Percentiles rank a stretch among this genome's conserved stretches.
phyloP scores from a whole-genome alignment of 176 grass and related monocot genomes.

The Alloteropsis semialata region DNA sequence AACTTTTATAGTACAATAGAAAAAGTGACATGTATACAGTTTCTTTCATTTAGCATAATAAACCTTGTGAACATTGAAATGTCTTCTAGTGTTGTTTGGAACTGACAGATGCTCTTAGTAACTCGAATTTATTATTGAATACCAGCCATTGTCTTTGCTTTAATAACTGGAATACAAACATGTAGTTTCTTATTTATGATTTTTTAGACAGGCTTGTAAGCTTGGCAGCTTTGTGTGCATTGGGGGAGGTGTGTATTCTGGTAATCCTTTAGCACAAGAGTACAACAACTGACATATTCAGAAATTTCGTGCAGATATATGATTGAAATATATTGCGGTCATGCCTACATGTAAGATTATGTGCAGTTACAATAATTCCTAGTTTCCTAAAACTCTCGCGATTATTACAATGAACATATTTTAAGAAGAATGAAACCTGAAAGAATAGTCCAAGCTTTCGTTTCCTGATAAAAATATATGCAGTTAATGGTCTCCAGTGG shows the following conservation, averaged over 20 bases:
- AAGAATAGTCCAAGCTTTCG: slow-evolving; percentile 96
- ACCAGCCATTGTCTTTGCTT: not conserved
- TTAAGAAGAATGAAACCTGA: slow-evolving; percentile 56
- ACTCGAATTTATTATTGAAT: too few species aligned
- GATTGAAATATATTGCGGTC: too few species aligned
- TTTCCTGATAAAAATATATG: slow-evolving; percentile 60
- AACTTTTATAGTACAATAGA: too few species aligned
- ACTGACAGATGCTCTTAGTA: too few species aligned
- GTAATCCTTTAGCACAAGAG: too few species aligned
- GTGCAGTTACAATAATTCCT: not conserved
- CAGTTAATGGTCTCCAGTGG: slow-evolving; percentile 54
- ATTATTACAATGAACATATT: not conserved
- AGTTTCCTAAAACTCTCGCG: not conserved
- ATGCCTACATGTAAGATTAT: slow-evolving; percentile 53
- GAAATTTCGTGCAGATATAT: too few species aligned
- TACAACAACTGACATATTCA: too few species aligned
- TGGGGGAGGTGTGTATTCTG: slow-evolving; percentile 66
- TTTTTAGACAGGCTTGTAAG: not conserved
- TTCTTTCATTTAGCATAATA: too few species aligned
- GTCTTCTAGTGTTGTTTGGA: too few species aligned
- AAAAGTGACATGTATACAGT: too few species aligned
- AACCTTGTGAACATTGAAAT: too few species aligned
- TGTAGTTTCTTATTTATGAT: not conserved
- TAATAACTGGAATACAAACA: not conserved
- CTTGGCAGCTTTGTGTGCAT: slow-evolving; percentile 9